Evolutionary conservation across 352 stramenopile species (phyloP).

Genomic region (Thraustochytrium sp.): DNA sequence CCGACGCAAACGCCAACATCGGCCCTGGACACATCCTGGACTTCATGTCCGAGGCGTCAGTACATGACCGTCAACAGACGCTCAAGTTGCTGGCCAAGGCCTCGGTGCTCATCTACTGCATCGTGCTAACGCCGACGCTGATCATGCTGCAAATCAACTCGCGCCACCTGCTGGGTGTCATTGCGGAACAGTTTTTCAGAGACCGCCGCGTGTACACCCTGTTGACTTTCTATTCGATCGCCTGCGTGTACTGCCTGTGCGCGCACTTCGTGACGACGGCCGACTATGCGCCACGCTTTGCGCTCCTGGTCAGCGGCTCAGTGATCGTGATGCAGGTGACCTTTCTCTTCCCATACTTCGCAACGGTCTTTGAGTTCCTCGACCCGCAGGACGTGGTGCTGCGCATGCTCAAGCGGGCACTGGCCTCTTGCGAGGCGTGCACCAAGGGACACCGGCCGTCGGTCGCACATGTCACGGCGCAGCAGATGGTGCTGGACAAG

Average conservation of each 20-base stretch:
- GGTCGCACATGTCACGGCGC: neutral
- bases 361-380: conserved; percentile 31
- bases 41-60: neutral
- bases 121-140: conserved; percentile 26
- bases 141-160: conserved; percentile 44
- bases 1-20: neutral
- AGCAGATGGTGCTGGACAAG: neutral
- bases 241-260: neutral
- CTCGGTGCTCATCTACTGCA: conserved; percentile 27
- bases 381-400: neutral
- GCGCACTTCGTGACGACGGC: neutral
- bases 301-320: neutral
- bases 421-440: neutral
- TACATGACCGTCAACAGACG: neutral
- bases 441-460: neutral
- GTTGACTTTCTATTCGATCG: neutral
- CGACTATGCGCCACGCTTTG: neutral
- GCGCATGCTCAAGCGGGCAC: neutral
- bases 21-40: neutral
- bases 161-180: conserved; percentile 26
- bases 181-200: conserved; percentile 21
- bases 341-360: conserved; percentile 35
- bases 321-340: neutral
- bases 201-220: conserved; percentile 1
- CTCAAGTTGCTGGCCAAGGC: neutral